phyloP scores from a whole-genome alignment of 2,329 filamentous ascomycete species.

The Sporothrix mexicana region DNA sequence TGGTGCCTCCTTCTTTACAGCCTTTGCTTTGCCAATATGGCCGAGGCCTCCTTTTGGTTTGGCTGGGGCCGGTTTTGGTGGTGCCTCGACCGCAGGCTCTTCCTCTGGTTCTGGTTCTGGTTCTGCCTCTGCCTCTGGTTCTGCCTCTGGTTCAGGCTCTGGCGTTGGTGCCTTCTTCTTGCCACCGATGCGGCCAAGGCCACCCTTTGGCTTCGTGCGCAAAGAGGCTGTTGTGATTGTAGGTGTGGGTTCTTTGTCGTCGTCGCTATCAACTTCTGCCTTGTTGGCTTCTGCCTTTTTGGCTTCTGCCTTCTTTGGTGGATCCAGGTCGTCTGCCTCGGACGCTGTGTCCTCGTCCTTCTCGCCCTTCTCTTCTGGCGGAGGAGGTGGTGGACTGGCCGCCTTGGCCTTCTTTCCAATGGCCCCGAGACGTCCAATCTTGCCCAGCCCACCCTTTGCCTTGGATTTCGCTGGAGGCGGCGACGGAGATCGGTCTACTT shows the following conservation, averaged over 20 bases:
- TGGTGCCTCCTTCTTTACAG: constrained; percentile 7
- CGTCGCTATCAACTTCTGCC: constrained; percentile 34
- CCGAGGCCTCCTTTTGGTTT: neutral
- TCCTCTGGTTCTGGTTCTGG: neutral
- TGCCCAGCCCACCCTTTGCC: constrained; percentile 16
- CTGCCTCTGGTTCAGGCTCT: constrained; percentile 3
- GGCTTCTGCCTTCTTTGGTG: constrained; percentile 27
- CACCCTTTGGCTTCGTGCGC: constrained; percentile 40
- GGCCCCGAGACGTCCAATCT: constrained; percentile 32
- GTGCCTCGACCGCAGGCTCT: neutral
- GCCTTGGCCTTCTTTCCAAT: constrained; percentile 54
- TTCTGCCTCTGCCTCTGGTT: neutral
- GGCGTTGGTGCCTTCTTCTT: neutral
- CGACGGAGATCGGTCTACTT: neutral
- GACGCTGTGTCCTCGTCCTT: constrained; percentile 50
- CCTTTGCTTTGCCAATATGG: neutral
- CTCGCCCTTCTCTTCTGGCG: constrained; percentile 37
- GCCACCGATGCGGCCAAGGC: constrained; percentile 52
- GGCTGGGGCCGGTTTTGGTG: too few species aligned
- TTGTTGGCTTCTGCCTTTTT: constrained; percentile 30
- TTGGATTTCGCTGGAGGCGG: constrained; percentile 32
- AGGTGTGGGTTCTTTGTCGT: neutral
- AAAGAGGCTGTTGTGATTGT: neutral
- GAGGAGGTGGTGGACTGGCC: constrained; percentile 54
- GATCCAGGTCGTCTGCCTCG: constrained; percentile 46